A percentile compares a stretch with the other conserved stretches of the same genome.
Conservation (phyloP, 129 eudicot genomes). For the Heracleum sosnowskyi region DNA sequence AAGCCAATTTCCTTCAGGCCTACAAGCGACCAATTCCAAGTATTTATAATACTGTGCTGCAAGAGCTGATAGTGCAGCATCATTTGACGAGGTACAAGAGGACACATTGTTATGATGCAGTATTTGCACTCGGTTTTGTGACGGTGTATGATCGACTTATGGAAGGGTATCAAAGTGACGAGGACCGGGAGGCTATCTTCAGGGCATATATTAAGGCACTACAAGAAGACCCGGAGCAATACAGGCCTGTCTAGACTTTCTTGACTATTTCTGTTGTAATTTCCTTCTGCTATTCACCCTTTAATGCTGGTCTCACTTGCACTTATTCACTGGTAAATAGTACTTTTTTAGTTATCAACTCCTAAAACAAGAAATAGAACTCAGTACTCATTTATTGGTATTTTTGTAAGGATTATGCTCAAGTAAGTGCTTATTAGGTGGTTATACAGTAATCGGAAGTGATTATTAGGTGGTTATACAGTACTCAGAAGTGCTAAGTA, state of each 20-base stretch:
- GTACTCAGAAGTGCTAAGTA: neutral
- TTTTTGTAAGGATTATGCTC: neutral
- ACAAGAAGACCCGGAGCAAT: slow-evolving; percentile 73
- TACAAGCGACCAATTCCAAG: slow-evolving; percentile 91
- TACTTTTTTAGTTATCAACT: neutral
- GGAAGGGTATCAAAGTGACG: slow-evolving; percentile 94
- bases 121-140: slow-evolving; percentile 90
- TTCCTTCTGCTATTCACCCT: slow-evolving; percentile 1
- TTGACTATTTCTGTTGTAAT: neutral
- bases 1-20: slow-evolving; percentile 64
- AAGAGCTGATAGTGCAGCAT: slow-evolving; percentile 83
- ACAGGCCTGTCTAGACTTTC: slow-evolving; percentile 39
- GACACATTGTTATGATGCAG: slow-evolving; percentile 68
- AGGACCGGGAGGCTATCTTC: slow-evolving; percentile 73
- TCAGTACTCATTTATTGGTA: neutral
- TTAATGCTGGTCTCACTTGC: neutral
- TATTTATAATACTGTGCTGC: slow-evolving; percentile 80
- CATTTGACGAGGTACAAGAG: slow-evolving; percentile 83
- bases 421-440: neutral
- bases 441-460: neutral
- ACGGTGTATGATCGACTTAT: slow-evolving; percentile 91
- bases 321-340: neutral
- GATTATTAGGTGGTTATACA: no score
- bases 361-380: neutral
- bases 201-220: slow-evolving; percentile 74